phyloP scores from a whole-genome alignment of 2,329 filamentous ascomycete genomes.

The Tympanopsis confertula region DNA sequence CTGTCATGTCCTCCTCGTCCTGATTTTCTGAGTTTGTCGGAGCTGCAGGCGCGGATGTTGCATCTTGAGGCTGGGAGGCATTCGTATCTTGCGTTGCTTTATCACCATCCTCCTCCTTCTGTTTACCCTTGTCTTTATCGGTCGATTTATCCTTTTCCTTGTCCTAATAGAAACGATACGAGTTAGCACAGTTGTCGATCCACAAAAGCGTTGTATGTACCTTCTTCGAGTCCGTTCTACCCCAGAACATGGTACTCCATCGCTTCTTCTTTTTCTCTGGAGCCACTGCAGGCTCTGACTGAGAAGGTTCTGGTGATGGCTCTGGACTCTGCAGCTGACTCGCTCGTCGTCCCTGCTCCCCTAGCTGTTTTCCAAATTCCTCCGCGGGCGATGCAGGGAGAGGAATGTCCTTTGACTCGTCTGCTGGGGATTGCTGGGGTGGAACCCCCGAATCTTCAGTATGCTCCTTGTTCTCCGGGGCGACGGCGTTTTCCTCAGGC shows the following conservation, averaged over 20 bases:
- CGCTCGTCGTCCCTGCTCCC: background rate
- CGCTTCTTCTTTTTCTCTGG: background rate
- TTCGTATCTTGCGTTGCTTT: constrained; percentile 20
- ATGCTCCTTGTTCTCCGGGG: too few relatives aligned
- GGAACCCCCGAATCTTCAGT: background rate
- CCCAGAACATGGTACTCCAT: background rate
- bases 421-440: background rate
- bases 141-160: background rate
- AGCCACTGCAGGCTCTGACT: background rate
- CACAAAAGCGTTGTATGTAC: background rate
- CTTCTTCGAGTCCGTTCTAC: background rate
- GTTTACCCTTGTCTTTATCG: background rate
- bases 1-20: constrained; percentile 39
- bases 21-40: constrained; percentile 28
- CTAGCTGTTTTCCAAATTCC: constrained; percentile 9
- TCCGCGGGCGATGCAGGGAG: constrained; percentile 18
- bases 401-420: constrained; percentile 5
- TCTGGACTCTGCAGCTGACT: background rate
- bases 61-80: constrained; percentile 15
- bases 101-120: constrained; percentile 3
- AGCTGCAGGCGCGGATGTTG: constrained; percentile 12
- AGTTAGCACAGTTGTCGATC: background rate
- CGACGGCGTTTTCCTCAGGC: constrained; percentile 23
- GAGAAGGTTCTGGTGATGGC: background rate
- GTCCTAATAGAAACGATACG: background rate